Conservation (phyloP, 2,329 filamentous ascomycete genomes). For the Plenodomus tracheiphilus region DNA sequence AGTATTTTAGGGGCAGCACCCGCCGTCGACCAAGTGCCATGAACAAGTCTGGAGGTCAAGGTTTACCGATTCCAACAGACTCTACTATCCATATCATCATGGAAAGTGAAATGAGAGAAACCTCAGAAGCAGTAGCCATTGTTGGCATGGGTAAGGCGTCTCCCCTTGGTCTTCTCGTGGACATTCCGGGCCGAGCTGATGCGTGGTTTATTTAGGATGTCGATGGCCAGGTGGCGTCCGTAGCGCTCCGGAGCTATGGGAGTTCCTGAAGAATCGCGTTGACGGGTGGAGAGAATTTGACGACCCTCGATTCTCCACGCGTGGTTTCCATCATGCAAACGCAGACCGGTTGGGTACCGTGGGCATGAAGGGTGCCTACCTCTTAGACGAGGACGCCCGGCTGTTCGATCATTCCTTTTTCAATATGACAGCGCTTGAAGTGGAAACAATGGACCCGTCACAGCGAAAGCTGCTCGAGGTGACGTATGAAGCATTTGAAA, state of each 20-base stretch:
- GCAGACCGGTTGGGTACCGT: constrained; percentile 28
- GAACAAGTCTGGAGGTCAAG: too few species aligned
- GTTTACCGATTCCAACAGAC: too few species aligned
- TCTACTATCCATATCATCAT: too few species aligned
- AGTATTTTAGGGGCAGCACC: too few species aligned
- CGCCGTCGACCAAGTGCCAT: too few species aligned
- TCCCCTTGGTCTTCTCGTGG: background rate
- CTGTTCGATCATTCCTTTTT: constrained; percentile 45
- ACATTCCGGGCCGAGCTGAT: too few species aligned
- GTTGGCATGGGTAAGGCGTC: constrained; percentile 25
- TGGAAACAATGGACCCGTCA: constrained; percentile 25
- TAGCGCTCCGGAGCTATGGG: constrained; percentile 22
- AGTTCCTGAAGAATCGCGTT: constrained; percentile 33
- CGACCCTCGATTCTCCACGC: constrained; percentile 31
- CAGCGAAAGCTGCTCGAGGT: constrained; percentile 39
- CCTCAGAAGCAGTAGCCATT: constrained; percentile 33
- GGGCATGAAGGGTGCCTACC: constrained; percentile 11
- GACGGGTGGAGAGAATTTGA: constrained; percentile 34
- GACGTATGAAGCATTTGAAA: constrained; percentile 46
- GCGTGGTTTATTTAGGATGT: constrained; percentile 19
- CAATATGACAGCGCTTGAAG: constrained; percentile 22
- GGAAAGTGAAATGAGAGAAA: too few species aligned
- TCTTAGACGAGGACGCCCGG: constrained; percentile 40
- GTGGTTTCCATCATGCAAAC: constrained; percentile 40
- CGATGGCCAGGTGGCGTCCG: constrained; percentile 23